phyloP scores from a whole-genome alignment of 257 asterid genomes.

The Leonotis leonurus region DNA sequence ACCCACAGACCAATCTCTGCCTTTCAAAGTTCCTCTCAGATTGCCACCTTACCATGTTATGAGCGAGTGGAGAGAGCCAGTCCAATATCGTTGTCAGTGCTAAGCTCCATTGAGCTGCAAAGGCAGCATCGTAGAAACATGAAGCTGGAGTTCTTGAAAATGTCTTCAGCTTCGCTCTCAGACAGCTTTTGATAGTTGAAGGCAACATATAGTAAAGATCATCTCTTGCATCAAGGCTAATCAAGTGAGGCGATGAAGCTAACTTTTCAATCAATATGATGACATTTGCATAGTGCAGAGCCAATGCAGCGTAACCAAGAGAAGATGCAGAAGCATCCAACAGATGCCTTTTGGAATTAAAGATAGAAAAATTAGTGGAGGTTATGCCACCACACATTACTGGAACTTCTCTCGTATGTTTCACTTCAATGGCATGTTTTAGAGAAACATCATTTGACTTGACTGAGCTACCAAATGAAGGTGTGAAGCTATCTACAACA shows the following conservation, averaged over 20 bases:
- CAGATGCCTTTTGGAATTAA: constrained; percentile 28
- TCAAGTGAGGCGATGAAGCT: constrained; percentile 60
- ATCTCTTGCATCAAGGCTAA: constrained; percentile 66
- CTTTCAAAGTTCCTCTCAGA: constrained; percentile 70
- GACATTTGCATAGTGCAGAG: constrained; percentile 74
- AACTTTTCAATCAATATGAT: constrained; percentile 67
- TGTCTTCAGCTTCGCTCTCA: constrained; percentile 53
- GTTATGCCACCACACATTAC: constrained; percentile 11
- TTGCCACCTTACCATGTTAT: constrained; percentile 69
- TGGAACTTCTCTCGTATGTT: constrained; percentile 4
- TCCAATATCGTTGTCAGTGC: constrained; percentile 57
- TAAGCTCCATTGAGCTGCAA: constrained; percentile 63
- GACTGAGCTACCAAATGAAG: constrained; percentile 29
- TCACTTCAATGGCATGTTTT: constrained; percentile 10
- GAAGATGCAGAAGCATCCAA: constrained; percentile 47
- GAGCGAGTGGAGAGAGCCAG: constrained; percentile 83
- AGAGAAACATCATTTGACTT: constrained; percentile 26
- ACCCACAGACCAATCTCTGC: constrained; percentile 49
- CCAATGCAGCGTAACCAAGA: constrained; percentile 67
- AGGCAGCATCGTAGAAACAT: constrained; percentile 44
- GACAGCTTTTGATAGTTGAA: constrained; percentile 43
- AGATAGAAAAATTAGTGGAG: constrained; percentile 25
- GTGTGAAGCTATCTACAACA: constrained; percentile 42
- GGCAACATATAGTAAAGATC: constrained; percentile 81
- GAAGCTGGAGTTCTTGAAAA: constrained; percentile 36